Conservation (phyloP, 2,329 filamentous ascomycete genomes). For the Clonostachys sp. region DNA sequence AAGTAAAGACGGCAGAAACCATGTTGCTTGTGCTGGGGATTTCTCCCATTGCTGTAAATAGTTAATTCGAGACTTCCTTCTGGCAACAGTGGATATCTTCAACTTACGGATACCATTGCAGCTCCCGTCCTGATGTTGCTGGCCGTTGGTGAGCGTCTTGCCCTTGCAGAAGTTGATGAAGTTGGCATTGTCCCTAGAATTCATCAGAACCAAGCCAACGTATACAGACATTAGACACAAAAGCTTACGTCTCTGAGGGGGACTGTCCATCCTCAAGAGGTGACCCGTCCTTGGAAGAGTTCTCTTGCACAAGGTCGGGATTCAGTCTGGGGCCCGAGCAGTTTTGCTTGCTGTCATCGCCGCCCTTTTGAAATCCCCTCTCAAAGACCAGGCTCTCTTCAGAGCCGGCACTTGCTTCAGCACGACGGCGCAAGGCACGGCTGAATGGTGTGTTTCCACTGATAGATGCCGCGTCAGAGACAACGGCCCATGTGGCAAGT, state of each 20-base stretch:
- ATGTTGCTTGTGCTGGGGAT: slow-evolving; percentile 51
- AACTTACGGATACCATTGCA: slow-evolving; percentile 60
- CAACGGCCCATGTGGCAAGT: too few relatives aligned
- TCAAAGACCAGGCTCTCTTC: too few relatives aligned
- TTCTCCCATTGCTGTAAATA: slow-evolving; percentile 49
- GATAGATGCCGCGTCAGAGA: too few relatives aligned
- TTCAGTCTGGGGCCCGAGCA: slow-evolving; percentile 21
- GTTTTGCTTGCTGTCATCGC: slow-evolving; percentile 7
- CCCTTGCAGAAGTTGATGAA: slow-evolving; percentile 60
- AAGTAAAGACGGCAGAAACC: slow-evolving; percentile 51
- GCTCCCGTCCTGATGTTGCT: slow-evolving; percentile 52
- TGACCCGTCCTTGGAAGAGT: slow-evolving; percentile 35
- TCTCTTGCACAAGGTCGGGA: slow-evolving; percentile 38
- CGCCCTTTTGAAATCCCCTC: slow-evolving; percentile 2
- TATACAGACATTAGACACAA: neutral
- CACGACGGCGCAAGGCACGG: too few relatives aligned
- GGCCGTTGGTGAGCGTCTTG: slow-evolving; percentile 53
- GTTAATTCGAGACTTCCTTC: neutral
- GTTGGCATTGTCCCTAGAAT: slow-evolving; percentile 47
- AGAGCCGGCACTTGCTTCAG: too few relatives aligned
- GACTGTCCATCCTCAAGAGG: slow-evolving; percentile 34
- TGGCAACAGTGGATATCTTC: neutral
- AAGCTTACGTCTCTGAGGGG: slow-evolving; percentile 37
- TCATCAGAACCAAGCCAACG: too few relatives aligned
- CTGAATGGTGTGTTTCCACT: too few relatives aligned